Evolutionary conservation across 2,329 filamentous ascomycete species (phyloP).

Genomic region (Cadophora gregata): DNA sequence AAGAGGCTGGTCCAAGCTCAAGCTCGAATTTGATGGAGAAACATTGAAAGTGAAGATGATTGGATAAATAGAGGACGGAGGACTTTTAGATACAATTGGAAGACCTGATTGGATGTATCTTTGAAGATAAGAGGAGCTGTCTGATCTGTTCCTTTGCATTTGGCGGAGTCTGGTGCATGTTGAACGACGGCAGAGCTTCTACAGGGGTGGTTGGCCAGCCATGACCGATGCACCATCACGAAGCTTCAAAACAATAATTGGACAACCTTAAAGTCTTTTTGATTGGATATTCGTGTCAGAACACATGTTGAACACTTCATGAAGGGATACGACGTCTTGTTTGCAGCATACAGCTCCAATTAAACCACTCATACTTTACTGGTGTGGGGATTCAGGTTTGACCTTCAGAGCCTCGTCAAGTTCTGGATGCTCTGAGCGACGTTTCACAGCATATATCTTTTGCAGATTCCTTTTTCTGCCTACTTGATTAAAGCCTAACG

Average conservation of each 20-base stretch:
- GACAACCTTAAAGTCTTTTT: slow-evolving; percentile 2
- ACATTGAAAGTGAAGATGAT: neutral
- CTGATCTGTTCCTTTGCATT: neutral
- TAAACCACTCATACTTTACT: neutral
- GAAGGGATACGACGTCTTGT: slow-evolving; percentile 4
- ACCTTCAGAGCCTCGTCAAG: slow-evolving; percentile 5
- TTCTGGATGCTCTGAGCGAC: neutral
- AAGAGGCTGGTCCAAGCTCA: slow-evolving; percentile 19
- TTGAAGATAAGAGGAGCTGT: neutral
- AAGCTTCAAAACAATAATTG: slow-evolving; percentile 7
- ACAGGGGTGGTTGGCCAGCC: slow-evolving; percentile 17
- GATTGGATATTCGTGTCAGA: neutral
- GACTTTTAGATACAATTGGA: neutral
- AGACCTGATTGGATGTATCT: neutral
- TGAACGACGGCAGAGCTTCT: slow-evolving; percentile 5
- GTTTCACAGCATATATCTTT: slow-evolving; percentile 5
- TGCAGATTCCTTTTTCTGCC: neutral
- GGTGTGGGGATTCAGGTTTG: slow-evolving; percentile 9
- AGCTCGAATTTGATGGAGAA: neutral
- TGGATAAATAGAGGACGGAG: neutral
- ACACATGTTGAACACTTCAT: neutral
- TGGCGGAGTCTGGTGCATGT: neutral
- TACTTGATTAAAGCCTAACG: neutral
- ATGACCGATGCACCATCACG: slow-evolving; percentile 11
- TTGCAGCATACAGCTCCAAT: neutral